Evolutionary conservation across 495 filamentous ascomycete species (phyloP).

Genomic region (Hapsidospora chrysogenum): DNA sequence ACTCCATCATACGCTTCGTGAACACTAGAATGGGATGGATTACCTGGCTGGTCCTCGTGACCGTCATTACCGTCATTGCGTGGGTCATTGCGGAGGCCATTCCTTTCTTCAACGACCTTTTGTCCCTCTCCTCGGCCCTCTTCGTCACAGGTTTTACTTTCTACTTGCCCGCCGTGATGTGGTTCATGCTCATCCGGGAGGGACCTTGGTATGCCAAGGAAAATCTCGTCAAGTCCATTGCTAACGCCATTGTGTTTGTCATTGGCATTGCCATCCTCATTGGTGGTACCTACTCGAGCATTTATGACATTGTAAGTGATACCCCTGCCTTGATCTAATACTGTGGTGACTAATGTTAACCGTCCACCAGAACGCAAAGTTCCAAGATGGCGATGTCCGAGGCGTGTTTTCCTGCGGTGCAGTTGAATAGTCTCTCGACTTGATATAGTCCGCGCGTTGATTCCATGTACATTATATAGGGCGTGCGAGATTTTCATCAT

Average conservation of each 20-base stretch:
- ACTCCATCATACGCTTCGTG: constrained; percentile 38
- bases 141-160: constrained; percentile 50
- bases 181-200: constrained; percentile 44
- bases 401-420: neutral
- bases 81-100: constrained; percentile 61
- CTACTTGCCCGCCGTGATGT: constrained; percentile 46
- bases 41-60: constrained; percentile 42
- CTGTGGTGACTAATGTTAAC: neutral
- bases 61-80: constrained; percentile 43
- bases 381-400: neutral
- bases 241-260: constrained; percentile 34
- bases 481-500: too few relatives aligned
- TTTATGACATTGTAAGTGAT: constrained; percentile 39
- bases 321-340: neutral
- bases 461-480: too few relatives aligned
- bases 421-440: too few relatives aligned
- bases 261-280: constrained; percentile 40
- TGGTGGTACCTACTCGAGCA: constrained; percentile 39
- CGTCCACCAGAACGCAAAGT: neutral
- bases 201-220: constrained; percentile 26
- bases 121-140: constrained; percentile 42
- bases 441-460: too few relatives aligned
- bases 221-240: constrained; percentile 26
- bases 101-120: constrained; percentile 52
- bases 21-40: constrained; percentile 39